Evolutionary conservation across 345 rosid species (phyloP).

Genomic region (Iberis pinnata): DNA sequence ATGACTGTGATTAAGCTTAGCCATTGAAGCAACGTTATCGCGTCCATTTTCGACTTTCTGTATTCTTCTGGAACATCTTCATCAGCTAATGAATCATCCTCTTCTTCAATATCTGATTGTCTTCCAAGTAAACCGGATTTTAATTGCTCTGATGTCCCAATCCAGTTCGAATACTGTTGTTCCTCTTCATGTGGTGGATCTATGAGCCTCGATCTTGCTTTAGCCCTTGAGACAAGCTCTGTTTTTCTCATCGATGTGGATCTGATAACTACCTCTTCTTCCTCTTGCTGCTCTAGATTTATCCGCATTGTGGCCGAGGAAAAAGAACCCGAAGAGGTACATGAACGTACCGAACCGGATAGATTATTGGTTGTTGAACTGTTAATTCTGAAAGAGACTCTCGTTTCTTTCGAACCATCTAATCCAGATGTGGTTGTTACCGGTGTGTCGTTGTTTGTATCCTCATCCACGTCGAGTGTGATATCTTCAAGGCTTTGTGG

Average conservation of each 20-base stretch:
- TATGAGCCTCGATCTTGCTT: constrained; percentile 63
- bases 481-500: constrained; percentile 37
- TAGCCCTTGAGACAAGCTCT: constrained; percentile 35
- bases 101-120: constrained; percentile 8
- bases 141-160: no score
- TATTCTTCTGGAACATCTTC: constrained; percentile 77
- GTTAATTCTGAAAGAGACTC: constrained; percentile 49
- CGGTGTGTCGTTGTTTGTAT: no score
- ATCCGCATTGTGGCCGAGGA: constrained; percentile 27
- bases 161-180: constrained; percentile 16
- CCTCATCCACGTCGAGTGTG: constrained; percentile 58
- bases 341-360: constrained; percentile 19
- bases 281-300: constrained; percentile 11
- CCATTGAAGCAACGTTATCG: constrained; percentile 60
- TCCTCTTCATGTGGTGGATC: constrained; percentile 53
- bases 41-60: constrained; percentile 30
- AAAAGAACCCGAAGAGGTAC: constrained; percentile 16
- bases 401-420: constrained; percentile 29
- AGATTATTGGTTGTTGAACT: no score
- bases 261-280: constrained; percentile 32
- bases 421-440: no score
- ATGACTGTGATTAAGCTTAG: constrained; percentile 46
- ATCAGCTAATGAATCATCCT: constrained; percentile 6
- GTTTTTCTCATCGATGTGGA: constrained; percentile 44
- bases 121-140: constrained; percentile 44